Conservation (phyloP, 176 grass and related monocot genomes). For the Avena eriantha region DNA sequence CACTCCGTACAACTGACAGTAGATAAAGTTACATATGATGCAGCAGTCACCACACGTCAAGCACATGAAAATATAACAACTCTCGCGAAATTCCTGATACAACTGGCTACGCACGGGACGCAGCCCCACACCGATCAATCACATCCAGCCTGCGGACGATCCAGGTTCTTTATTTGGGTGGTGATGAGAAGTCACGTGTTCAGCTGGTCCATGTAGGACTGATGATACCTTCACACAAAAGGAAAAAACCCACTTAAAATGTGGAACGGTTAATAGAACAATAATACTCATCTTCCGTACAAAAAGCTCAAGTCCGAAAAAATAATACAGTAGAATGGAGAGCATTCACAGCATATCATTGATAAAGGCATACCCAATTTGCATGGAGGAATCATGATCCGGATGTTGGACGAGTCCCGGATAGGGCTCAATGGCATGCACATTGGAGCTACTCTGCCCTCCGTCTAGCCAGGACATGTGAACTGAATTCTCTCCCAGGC, state of each 20-base stretch:
- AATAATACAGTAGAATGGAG: neutral
- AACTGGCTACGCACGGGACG: neutral
- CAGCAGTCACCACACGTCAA: neutral
- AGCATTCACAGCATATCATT: neutral
- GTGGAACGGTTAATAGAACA: neutral
- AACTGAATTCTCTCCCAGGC: slow-evolving; percentile 31
- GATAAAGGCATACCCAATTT: slow-evolving; percentile 46
- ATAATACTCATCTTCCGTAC: neutral
- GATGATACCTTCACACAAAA: slow-evolving; percentile 5
- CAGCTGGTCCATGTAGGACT: slow-evolving; percentile 18
- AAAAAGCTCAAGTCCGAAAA: neutral
- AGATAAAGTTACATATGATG: neutral
- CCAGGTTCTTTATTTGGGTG: neutral
- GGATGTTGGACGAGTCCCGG: slow-evolving; percentile 39
- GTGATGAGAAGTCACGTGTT: neutral
- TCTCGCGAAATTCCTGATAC: neutral
- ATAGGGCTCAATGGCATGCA: slow-evolving; percentile 43
- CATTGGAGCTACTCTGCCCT: slow-evolving; percentile 41
- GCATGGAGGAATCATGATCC: slow-evolving; percentile 38
- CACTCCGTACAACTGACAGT: too few relatives aligned
- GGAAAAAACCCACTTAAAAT: neutral
- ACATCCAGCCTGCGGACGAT: slow-evolving; percentile 16
- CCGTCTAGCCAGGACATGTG: slow-evolving; percentile 56
- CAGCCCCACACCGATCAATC: neutral
- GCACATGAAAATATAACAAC: neutral